Evolutionary conservation across 2,329 filamentous ascomycete genomes (phyloP), one percentile per base, ranked within the genome.

Genomic region (Hymenoscyphus fructigenus): DNA sequence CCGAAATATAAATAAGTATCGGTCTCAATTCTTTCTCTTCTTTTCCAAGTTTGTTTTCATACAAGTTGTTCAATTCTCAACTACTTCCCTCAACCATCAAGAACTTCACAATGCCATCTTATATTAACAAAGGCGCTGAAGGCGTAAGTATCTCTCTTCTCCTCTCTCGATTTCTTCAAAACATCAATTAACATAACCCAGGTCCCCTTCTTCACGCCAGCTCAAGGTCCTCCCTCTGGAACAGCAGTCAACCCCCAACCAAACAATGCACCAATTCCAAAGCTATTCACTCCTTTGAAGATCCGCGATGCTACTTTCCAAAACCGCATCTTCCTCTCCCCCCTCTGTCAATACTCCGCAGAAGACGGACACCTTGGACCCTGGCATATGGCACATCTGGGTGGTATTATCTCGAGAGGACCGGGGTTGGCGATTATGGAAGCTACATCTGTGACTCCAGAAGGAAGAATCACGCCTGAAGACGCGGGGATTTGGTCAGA

Each of bases 401-500:
- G 92, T 64, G 88, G 91, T 66, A 93, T 93, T 70, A 84, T 91
- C 26, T 82, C 89, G 65, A 87, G 90, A 63, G 93, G 93, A 14
- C 88, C 91, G 0, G 90, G 86, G 1, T 80, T 96, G 20, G 80
- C 89, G 59, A 85, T 93, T 66, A 82, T 93, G 64, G 93, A 97
- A 79, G 92, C 93, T 29, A 93, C 91, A 0, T 82, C 88, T 36
- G 90, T 96, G 0, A 81, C 85, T 10, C 79, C 91, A 5, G 87
- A 93, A 70, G 93, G 93, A 32, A 86, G 93, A 63, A 96, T 96
- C 80, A 90, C 91, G 0, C 92, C 92, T 1, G 83, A 93, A 75
- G 91, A 94, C 75, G 79, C 81, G 14, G 92, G 93, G 0, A 79
- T 97, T 7, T 97, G 93, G 93, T 83, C 90, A 67, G 93, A 97